phyloP scores from a whole-genome alignment of 495 filamentous ascomycete species.

The Aspergillus steynii region DNA sequence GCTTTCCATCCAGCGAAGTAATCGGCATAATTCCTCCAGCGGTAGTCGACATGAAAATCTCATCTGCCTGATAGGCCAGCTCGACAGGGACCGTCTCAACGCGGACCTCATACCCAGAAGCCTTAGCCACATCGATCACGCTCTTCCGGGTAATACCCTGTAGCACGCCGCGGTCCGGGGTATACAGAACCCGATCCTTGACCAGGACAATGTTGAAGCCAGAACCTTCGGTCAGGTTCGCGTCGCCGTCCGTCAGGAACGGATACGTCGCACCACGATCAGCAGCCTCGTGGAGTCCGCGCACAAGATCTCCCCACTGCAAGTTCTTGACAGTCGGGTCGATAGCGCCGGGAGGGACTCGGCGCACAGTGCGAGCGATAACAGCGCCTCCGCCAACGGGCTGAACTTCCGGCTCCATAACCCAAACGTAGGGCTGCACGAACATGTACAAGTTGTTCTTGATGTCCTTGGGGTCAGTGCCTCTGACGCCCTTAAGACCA shows the following conservation, averaged over 20 bases:
- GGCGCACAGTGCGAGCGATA: conserved; percentile 36
- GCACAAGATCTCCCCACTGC: conserved; percentile 41
- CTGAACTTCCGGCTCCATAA: conserved; percentile 39
- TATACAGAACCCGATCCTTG: conserved; percentile 30
- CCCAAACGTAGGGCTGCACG: conserved; percentile 35
- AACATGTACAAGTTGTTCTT: conserved; percentile 38
- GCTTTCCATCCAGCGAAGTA: conserved; percentile 33
- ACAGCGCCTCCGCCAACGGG: conserved; percentile 32
- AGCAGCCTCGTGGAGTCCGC: conserved; percentile 30
- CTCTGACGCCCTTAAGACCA: conserved; percentile 33
- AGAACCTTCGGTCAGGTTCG: conserved; percentile 30
- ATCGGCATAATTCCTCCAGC: conserved; percentile 42
- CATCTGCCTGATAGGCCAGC: conserved; percentile 29
- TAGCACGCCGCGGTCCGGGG: conserved; percentile 32
- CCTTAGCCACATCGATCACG: conserved; percentile 31
- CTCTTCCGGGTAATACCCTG: conserved; percentile 34
- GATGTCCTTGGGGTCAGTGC: conserved; percentile 25
- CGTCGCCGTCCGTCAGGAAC: conserved; percentile 38
- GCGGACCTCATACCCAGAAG: conserved; percentile 20
- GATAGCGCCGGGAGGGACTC: conserved; percentile 31
- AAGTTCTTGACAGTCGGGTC: conserved; percentile 43
- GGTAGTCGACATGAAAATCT: conserved; percentile 39
- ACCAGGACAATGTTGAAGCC: conserved; percentile 34
- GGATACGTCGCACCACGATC: conserved; percentile 33
- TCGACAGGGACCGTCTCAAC: conserved; percentile 32